Conservation (phyloP, 257 asterid species). For the Linaria vulgaris region DNA sequence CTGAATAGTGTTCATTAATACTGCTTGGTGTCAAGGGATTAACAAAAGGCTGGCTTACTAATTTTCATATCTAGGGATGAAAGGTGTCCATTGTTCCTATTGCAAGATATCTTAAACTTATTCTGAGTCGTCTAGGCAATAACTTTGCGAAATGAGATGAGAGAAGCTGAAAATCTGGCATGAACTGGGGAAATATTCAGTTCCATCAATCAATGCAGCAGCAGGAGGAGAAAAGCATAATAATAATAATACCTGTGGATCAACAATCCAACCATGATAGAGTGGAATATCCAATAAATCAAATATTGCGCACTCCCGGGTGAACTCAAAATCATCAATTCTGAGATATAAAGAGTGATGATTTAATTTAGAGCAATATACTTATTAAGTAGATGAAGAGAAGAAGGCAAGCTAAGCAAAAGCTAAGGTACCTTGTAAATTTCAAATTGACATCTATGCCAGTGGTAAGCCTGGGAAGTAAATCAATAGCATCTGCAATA, state of each 20-base stretch:
- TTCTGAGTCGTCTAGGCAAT: too few species aligned
- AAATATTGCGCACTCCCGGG: slow-evolving; percentile 94
- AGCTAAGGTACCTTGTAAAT: slow-evolving; percentile 63
- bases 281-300: slow-evolving; percentile 96
- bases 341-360: slow-evolving; percentile 38
- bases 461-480: slow-evolving; percentile 94
- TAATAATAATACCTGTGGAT: slow-evolving; percentile 96
- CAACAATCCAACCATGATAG: slow-evolving; percentile 99
- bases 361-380: slow-evolving; percentile 13
- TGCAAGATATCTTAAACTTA: neutral
- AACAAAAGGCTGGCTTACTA: too few species aligned
- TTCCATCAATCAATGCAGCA: too few species aligned
- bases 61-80: neutral
- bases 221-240: neutral
- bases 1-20: neutral
- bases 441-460: slow-evolving; percentile 94
- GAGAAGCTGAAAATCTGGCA: too few species aligned
- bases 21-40: neutral
- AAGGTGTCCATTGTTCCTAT: slow-evolving; percentile 2
- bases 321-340: slow-evolving; percentile 94
- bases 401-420: neutral
- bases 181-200: too few species aligned
- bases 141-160: too few species aligned
- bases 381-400: neutral
- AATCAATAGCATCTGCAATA: slow-evolving; percentile 88